Percentiles rank a stretch among this genome's conserved stretches.
Conservation (phyloP, 1,139 yeast genomes). For the Petasospora fabianii region DNA sequence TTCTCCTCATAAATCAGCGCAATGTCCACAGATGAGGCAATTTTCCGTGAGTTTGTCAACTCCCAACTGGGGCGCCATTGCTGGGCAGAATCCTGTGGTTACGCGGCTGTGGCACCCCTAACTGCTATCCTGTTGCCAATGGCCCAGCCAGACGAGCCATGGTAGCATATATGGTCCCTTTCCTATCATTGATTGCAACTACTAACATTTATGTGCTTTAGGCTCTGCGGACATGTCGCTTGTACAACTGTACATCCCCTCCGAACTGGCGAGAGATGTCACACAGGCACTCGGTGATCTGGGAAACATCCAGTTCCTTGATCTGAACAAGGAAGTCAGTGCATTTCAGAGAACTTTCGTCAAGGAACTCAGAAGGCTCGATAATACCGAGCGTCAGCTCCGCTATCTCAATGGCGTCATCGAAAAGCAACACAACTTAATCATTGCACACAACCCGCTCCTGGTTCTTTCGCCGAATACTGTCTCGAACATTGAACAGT, state of each 20-base stretch:
- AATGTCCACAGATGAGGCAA: conserved; percentile 23
- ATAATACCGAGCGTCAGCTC: conserved; percentile 65
- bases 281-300: conserved; percentile 62
- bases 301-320: conserved; percentile 65
- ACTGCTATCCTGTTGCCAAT: no score
- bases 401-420: conserved; percentile 46
- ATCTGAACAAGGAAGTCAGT: conserved; percentile 61
- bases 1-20: conserved; percentile 35
- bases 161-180: no score
- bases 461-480: conserved; percentile 16
- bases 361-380: conserved; percentile 61
- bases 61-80: no score
- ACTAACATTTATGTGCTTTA: no score
- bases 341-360: conserved; percentile 74
- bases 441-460: conserved; percentile 19
- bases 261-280: conserved; percentile 65
- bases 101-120: background rate
- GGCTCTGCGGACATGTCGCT: conserved; percentile 79
- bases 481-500: conserved; percentile 41
- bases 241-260: conserved; percentile 68
- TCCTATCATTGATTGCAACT: no score
- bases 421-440: conserved; percentile 30
- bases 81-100: no score
- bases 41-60: conserved; percentile 24
- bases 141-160: no score